Evolutionary conservation across 129 eudicot genomes (phyloP).

Genomic region (Kitagawia praeruptora): DNA sequence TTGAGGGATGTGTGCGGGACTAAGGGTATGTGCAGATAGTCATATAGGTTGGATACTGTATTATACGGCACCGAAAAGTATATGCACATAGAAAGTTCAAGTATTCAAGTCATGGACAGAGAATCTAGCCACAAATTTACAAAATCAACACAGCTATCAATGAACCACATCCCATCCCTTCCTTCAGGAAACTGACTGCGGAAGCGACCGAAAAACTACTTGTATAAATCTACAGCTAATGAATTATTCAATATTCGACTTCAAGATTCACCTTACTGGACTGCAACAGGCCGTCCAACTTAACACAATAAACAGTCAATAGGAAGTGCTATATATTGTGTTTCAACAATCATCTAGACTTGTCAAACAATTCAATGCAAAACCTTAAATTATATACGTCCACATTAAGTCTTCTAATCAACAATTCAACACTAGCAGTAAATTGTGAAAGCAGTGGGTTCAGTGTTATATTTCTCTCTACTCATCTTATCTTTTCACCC

Average conservation of each 20-base stretch:
- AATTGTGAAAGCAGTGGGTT: background rate
- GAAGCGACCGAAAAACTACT: background rate
- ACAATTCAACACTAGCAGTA: background rate
- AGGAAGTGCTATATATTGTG: background rate
- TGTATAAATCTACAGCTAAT: background rate
- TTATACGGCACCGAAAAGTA: background rate
- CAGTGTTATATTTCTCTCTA: background rate
- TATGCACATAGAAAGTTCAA: background rate
- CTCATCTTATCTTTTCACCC: background rate
- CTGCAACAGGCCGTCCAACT: background rate
- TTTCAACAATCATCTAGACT: background rate
- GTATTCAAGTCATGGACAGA: background rate
- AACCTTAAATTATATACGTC: background rate
- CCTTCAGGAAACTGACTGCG: background rate
- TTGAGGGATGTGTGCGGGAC: background rate
- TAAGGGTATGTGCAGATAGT: background rate
- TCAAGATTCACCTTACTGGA: background rate
- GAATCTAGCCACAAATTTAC: background rate
- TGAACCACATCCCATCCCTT: background rate
- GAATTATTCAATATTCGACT: background rate
- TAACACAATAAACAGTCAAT: background rate
- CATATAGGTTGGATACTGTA: background rate
- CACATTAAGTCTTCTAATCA: background rate
- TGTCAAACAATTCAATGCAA: background rate
- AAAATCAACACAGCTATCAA: background rate